Percentiles rank a stretch among this genome's conserved stretches.
phyloP scores from a whole-genome alignment of 495 filamentous ascomycete species.

The Xylaria longipes region DNA sequence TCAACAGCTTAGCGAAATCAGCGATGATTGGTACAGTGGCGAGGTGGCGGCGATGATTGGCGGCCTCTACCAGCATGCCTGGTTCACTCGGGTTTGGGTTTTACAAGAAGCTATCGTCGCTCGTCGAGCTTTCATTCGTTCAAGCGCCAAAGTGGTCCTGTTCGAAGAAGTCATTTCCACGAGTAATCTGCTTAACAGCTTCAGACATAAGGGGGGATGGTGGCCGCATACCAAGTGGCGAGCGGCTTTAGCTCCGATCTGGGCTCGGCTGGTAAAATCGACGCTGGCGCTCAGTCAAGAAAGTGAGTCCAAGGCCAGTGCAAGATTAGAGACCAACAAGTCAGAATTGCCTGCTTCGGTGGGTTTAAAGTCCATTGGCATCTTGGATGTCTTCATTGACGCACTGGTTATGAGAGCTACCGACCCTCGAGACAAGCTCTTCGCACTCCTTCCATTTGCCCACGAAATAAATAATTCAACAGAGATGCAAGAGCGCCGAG shows the following conservation, averaged over 20 bases:
- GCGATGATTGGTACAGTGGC: neutral
- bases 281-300: neutral
- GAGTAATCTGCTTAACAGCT: neutral
- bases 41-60: neutral
- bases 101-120: neutral
- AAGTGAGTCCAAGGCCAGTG: neutral
- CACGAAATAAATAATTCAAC: neutral
- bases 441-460: neutral
- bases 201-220: neutral
- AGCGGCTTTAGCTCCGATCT: neutral
- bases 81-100: constrained; percentile 2
- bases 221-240: neutral
- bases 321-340: neutral
- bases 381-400: neutral
- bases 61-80: neutral
- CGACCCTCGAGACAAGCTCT: neutral
- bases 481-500: neutral
- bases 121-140: neutral
- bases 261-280: neutral
- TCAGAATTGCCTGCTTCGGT: neutral
- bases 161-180: neutral
- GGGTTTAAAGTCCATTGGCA: neutral
- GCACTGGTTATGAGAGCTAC: neutral
- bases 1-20: neutral
- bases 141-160: neutral